These are phyloP conservation scores for Dryadomyces quercivorus DNA, from an alignment of 2,329 filamentous ascomycete genomes.

Conservation along the genomic window DNA sequence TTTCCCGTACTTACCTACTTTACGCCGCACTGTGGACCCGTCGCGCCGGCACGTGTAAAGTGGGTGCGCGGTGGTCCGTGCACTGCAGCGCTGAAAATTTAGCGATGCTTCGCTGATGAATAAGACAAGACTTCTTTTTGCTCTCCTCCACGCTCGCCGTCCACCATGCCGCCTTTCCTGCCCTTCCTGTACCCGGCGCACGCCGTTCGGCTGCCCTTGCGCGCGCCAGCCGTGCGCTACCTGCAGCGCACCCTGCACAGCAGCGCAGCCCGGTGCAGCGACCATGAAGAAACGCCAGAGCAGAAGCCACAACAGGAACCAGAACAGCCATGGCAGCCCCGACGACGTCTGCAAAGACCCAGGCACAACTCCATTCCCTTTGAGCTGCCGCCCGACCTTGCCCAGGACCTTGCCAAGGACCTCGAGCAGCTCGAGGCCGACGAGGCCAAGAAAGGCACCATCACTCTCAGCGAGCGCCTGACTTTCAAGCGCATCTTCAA, in stretches of 20 bases:
- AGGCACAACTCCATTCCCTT: constrained; percentile 36
- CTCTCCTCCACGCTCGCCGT: background rate
- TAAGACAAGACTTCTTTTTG: background rate
- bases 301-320: background rate
- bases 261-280: constrained; percentile 8
- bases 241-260: constrained; percentile 16
- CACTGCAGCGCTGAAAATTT: background rate
- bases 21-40: too few relatives aligned
- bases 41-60: constrained; percentile 1
- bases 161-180: constrained; percentile 36
- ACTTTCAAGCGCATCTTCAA: constrained; percentile 44
- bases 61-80: constrained; percentile 1
- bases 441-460: constrained; percentile 28
- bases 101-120: background rate
- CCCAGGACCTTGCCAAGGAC: constrained; percentile 14
- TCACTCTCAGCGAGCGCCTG: constrained; percentile 40
- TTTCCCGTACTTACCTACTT: background rate
- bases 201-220: constrained; percentile 36
- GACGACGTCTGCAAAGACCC: too few relatives aligned
- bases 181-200: constrained; percentile 64
- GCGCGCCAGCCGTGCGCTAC: constrained; percentile 13
- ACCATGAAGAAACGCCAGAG: background rate
- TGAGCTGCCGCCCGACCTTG: constrained; percentile 27
- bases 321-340: too few relatives aligned
- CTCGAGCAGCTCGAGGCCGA: constrained; percentile 3